Evolutionary conservation across 75 land plant genomes (phyloP).

Genomic region (Adiantum capillusveneris): DNA sequence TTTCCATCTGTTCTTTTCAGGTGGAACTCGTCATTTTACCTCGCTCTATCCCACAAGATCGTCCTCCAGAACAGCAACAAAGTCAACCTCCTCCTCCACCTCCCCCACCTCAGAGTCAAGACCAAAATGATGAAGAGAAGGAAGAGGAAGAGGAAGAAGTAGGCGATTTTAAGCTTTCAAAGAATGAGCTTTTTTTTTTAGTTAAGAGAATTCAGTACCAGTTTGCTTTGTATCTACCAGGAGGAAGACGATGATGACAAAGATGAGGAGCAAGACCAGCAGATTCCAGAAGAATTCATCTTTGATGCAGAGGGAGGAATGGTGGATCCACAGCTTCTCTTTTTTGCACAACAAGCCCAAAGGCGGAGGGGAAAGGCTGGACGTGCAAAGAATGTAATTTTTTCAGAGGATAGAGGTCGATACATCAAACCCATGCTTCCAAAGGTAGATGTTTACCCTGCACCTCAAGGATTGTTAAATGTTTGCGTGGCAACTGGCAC

Average conservation of each 20-base stretch:
- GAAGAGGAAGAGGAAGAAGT: slow-evolving; percentile 41
- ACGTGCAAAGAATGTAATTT: slow-evolving; percentile 96
- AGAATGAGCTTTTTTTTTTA: not conserved
- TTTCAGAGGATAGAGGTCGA: slow-evolving; percentile 96
- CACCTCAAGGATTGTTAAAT: too few species aligned
- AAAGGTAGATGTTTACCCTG: slow-evolving; percentile 41
- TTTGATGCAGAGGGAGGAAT: slow-evolving; percentile 99
- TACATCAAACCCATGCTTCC: slow-evolving; percentile 99
- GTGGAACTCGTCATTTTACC: slow-evolving; percentile 96
- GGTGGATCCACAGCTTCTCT: slow-evolving; percentile 87
- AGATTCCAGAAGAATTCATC: slow-evolving; percentile 94
- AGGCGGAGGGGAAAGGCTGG: slow-evolving; percentile 88
- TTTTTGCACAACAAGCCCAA: slow-evolving; percentile 97
- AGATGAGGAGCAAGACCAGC: slow-evolving; percentile 67
- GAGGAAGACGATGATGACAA: slow-evolving; percentile 70
- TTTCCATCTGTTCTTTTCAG: slow-evolving; percentile 19
- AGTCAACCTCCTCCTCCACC: slow-evolving; percentile 95
- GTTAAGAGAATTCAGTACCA: not conserved
- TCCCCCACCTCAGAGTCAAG: slow-evolving; percentile 77
- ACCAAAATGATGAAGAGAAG: slow-evolving; percentile 77
- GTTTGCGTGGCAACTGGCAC: too few species aligned
- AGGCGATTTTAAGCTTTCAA: too few species aligned
- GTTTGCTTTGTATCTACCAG: slow-evolving; percentile 12
- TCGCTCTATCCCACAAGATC: slow-evolving; percentile 70
- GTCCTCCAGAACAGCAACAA: slow-evolving; percentile 71